Percentiles rank a stretch among this genome's conserved stretches.
Evolutionary conservation across 495 filamentous ascomycete genomes (phyloP).

Genomic region (Clavariopsis aquatica): DNA sequence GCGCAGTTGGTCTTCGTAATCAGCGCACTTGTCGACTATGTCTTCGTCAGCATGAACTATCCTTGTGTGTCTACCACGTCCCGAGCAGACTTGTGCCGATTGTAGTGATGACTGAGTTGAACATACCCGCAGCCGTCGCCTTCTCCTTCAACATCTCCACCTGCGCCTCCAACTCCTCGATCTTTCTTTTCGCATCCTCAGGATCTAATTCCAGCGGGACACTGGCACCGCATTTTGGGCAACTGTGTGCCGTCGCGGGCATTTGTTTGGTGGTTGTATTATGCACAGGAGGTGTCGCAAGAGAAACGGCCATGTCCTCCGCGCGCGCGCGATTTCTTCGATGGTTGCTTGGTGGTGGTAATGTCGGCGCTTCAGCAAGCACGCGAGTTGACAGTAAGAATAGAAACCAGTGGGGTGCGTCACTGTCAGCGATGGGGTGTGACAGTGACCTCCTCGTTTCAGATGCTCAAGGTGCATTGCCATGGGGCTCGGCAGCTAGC

Average conservation of each 20-base stretch:
- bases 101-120: neutral
- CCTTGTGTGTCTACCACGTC: too few relatives aligned
- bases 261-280: conserved; percentile 12
- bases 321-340: neutral
- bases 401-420: conserved; percentile 1
- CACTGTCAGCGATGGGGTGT: neutral
- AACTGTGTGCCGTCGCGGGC: conserved; percentile 21
- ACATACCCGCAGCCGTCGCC: conserved; percentile 70
- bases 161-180: conserved; percentile 80
- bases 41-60: conserved; percentile 15
- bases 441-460: neutral
- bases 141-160: conserved; percentile 72
- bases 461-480: neutral
- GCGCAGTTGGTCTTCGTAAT: conserved; percentile 90
- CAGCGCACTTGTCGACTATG: conserved; percentile 75
- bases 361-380: neutral
- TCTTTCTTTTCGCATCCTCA: conserved; percentile 41
- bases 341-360: neutral
- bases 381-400: neutral
- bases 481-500: too few relatives aligned
- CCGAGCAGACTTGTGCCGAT: too few relatives aligned
- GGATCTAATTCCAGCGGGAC: conserved; percentile 7
- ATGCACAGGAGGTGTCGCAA: conserved; percentile 7
- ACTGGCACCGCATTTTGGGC: conserved; percentile 32
- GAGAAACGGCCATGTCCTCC: conserved; percentile 19